phyloP scores from a whole-genome alignment of 2,329 filamentous ascomycete genomes.

The Sporothrix euskadiensis region DNA sequence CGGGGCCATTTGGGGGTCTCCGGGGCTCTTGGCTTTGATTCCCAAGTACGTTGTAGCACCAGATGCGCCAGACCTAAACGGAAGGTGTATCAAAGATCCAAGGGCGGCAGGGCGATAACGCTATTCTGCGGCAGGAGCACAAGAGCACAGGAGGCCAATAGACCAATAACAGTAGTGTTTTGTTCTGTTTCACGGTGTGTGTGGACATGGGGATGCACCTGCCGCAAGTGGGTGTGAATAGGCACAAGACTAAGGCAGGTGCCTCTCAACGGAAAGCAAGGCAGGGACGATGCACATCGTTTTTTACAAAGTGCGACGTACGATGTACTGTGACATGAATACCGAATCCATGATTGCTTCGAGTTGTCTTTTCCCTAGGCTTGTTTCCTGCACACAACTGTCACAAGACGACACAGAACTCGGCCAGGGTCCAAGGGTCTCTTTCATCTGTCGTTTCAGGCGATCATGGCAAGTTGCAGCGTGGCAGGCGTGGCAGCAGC shows the following conservation, averaged over 20 bases:
- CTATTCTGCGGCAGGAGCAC: constrained; percentile 14
- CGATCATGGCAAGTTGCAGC: background rate
- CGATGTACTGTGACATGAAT: background rate
- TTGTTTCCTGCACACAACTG: background rate
- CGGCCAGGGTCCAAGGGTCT: background rate
- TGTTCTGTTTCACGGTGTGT: background rate
- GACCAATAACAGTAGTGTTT: background rate
- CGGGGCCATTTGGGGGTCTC: background rate
- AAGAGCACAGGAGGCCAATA: background rate
- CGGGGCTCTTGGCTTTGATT: background rate
- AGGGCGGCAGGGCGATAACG: constrained; percentile 5
- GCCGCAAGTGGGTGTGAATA: constrained; percentile 8
- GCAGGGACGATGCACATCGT: background rate
- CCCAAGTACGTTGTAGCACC: background rate
- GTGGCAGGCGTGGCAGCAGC: background rate
- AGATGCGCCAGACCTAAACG: constrained; percentile 11
- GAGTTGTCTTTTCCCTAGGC: background rate
- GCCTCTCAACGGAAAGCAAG: background rate
- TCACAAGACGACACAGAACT: background rate
- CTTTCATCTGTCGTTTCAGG: constrained; percentile 7
- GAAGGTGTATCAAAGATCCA: constrained; percentile 1
- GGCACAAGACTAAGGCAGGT: background rate
- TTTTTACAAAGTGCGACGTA: background rate
- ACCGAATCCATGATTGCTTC: background rate
- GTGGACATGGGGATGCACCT: background rate